A percentile compares a stretch with the other conserved stretches of the same genome.
phyloP scores from a whole-genome alignment of 169 alveolate species.

The Cryptosporidium meleagridis region DNA sequence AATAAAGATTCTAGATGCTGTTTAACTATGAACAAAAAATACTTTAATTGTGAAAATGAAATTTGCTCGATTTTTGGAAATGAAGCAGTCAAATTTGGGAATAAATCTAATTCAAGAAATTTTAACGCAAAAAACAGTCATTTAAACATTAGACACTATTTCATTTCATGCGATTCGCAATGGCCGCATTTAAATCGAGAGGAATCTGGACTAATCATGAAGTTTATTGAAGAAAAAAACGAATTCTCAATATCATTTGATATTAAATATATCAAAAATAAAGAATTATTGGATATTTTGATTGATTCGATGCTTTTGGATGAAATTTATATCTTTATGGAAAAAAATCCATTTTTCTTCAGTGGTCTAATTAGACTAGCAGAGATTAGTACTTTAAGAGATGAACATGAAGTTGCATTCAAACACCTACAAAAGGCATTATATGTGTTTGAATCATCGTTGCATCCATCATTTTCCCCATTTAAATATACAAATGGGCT shows the following conservation, averaged over 20 bases:
- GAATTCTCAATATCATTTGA: conserved; percentile 61
- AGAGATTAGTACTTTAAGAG: conserved; percentile 39
- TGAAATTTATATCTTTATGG: conserved; percentile 51
- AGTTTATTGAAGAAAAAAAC: conserved; percentile 52
- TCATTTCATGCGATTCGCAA: conserved; percentile 1
- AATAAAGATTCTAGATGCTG: conserved; percentile 2
- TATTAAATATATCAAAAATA: conserved; percentile 49
- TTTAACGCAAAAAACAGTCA: not conserved
- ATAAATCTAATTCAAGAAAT: not conserved
- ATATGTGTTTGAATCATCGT: conserved; percentile 68
- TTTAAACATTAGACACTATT: conserved; percentile 60
- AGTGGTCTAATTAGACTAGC: conserved; percentile 45
- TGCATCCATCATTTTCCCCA: conserved; percentile 66
- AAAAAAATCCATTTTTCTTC: conserved; percentile 59
- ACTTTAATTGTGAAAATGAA: conserved; percentile 65
- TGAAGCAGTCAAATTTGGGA: not conserved
- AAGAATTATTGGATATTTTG: conserved; percentile 34
- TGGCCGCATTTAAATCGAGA: conserved; percentile 69
- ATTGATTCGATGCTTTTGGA: conserved; percentile 23
- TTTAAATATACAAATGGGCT: conserved; percentile 10
- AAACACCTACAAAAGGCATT: conserved; percentile 45
- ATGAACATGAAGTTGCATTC: conserved; percentile 50
- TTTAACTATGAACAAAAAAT: conserved; percentile 32
- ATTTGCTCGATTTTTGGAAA: conserved; percentile 50
- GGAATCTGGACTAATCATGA: conserved; percentile 57